phyloP scores from a whole-genome alignment of 139 green algal genomes.

The Klebsormidium nitens region DNA sequence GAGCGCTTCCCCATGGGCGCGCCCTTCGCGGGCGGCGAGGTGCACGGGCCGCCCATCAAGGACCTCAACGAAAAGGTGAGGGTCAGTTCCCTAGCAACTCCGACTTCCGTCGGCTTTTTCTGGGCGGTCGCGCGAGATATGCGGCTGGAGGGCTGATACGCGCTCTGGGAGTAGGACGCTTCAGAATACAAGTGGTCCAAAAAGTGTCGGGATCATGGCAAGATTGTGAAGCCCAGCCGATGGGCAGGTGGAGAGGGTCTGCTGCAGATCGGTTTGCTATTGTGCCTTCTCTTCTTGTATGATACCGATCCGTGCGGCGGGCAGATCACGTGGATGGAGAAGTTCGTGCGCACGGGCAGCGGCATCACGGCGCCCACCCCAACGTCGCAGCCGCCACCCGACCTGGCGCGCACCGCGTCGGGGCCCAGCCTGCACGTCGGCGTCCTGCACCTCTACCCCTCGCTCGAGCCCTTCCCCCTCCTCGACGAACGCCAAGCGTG shows the following conservation, averaged over 20 bases:
- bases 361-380: constrained; percentile 26
- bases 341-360: constrained; percentile 30
- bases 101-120: neutral
- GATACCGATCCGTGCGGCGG: too few relatives aligned
- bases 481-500: constrained; percentile 56
- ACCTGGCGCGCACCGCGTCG: neutral
- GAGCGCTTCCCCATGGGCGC: constrained; percentile 89
- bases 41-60: constrained; percentile 67
- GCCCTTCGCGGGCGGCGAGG: constrained; percentile 46
- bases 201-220: too few relatives aligned
- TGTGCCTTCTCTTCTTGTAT: constrained; percentile 73
- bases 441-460: constrained; percentile 88
- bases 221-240: too few relatives aligned
- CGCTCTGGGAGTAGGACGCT: too few relatives aligned
- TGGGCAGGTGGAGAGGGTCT: too few relatives aligned
- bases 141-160: too few relatives aligned
- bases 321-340: constrained; percentile 42
- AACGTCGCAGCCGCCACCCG: constrained; percentile 13
- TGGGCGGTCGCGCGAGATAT: too few relatives aligned
- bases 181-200: too few relatives aligned
- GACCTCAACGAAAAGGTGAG: constrained; percentile 68
- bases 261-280: too few relatives aligned
- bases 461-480: constrained; percentile 80
- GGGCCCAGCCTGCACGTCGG: constrained; percentile 52
- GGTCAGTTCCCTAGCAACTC: neutral